Evolutionary conservation across 106 monocot genomes (phyloP), one percentile per base, ranked within the genome.

Genomic region (Platanthera guangdongensis): DNA sequence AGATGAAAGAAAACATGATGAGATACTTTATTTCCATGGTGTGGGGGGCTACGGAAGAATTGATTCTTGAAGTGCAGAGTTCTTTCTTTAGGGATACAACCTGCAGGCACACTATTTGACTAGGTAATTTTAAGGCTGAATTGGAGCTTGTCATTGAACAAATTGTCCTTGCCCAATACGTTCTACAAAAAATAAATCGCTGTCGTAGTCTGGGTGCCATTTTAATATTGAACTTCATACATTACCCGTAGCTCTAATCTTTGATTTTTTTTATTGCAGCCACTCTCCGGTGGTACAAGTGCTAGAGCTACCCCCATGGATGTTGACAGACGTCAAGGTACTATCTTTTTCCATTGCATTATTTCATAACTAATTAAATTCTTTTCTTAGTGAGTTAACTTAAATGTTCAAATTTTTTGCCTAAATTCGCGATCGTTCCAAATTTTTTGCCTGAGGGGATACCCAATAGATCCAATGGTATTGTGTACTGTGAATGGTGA

Each of bases 251-350:
- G n/a, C 5, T n/a, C 48, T 48, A 48, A 71, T 46, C 13, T 28
- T 74, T 21, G 15, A 67, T 69, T 30, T 79, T 28, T 57, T 10
- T 30, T 52, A 53, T 84, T 51, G 52, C 79, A 87, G 87, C 87
- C 84, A 50, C 77, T 69, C 39, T 55, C 81, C 69, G 83, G 88
- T 60, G 85, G 77, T 18, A 77, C 62, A 22, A 81, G 71, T 73
- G 76, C 79, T 68, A 72, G 83, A 57, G 78, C 81, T 59, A 80
- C 71, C 64, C 74, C 85, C 39, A 81, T 75, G 79, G 90, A 87
- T 74, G 50, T 83, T 65, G 83, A 87, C 63, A 90, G 78, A 12
- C 47, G 74, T 81, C 78, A 79, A 83, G 85, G 87, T 90, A 22
- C 6, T 70, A 65, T 65, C 4, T 30, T 4, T 30, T 30, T 65